Base-by-base conservation (phyloP, 169 alveolate genomes). In the Pseudocohnilembus persalinus region DNA sequence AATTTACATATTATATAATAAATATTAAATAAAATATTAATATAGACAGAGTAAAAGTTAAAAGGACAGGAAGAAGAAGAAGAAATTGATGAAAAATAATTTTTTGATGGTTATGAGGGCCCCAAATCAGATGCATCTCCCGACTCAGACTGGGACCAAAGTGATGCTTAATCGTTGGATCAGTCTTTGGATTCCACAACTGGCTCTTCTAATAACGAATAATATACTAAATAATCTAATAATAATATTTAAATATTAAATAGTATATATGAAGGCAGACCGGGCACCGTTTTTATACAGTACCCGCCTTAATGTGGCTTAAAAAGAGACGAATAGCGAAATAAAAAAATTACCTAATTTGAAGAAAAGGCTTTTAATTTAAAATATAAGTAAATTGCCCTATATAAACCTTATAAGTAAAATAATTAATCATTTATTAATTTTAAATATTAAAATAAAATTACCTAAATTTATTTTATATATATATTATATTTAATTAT, bases 241-340 rank as follows among this genome's bases (percentile, higher is more conserved):
- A 49, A 49, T 49, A 49, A 79, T 34, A 33, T 79, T 25, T 28
- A 25, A 16, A 29, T 79, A 29, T 29, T 79, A n/a, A 79, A 79
- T 49, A 34, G 76, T 28, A 30, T 79, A n/a, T 79, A 79, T 20
- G 76, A 76, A 64, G 81, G 65, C 0, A 83, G 95, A 72, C 93
- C 95, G 27, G 80, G 85, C 15, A 89, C 92, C 1, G 82, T 91
- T 4, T 91, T 84, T 83, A 89, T 91, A 74, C 89, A 85, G 0
- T 91, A 91, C 74, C 92, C 90, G 0, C 65, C 79, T 28, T 64
- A 32, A 24, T n/a, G 82, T 68, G 30, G 74, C 65, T 29, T 20
- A 63, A 30, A 63, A 24, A 80, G 87, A 85, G 74, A 31, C 64
- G 77, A 30, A 24, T 79, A 31, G 11, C 31, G 84, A 32, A 49